phyloP scores from a whole-genome alignment of 2,329 filamentous ascomycete species.

The Chrysosporium keratinophilum region DNA sequence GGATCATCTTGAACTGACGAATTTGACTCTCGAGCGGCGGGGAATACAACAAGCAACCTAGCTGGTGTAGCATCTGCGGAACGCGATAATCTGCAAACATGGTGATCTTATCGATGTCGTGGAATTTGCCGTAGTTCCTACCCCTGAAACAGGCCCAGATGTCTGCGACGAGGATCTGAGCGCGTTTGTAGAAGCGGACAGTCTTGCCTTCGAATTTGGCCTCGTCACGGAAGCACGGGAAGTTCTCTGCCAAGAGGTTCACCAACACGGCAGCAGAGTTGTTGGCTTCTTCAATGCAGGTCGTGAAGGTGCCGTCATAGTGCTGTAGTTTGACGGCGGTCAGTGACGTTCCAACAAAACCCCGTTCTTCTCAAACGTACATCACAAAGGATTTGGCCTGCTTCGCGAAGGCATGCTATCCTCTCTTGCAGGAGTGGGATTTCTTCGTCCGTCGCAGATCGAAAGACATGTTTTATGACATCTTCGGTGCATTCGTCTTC shows the following conservation, averaged over 20 bases:
- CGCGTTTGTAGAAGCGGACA: constrained; percentile 81
- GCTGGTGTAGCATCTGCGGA: constrained; percentile 77
- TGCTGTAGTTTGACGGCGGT: constrained; percentile 42
- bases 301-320: constrained; percentile 63
- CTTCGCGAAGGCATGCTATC: constrained; percentile 68
- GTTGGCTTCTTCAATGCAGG: constrained; percentile 62
- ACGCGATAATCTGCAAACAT: constrained; percentile 99
- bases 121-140: constrained; percentile 64
- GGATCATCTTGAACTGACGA: constrained; percentile 52
- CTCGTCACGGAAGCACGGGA: constrained; percentile 78
- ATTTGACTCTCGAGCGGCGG: constrained; percentile 67
- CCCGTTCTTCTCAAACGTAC: constrained; percentile 36
- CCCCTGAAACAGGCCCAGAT: constrained; percentile 93
- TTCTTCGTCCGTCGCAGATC: constrained; percentile 73
- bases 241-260: constrained; percentile 71
- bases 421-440: constrained; percentile 77
- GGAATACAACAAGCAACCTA: constrained; percentile 76
- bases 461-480: constrained; percentile 64
- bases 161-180: constrained; percentile 92
- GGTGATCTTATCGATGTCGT: constrained; percentile 88
- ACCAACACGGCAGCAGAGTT: constrained; percentile 75
- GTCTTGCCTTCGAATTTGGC: constrained; percentile 60
- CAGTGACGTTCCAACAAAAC: background rate
- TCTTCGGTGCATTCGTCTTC: constrained; percentile 66
- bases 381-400: constrained; percentile 67